A percentile compares a stretch with the other conserved stretches of the same genome.
Evolutionary conservation across 371 early-diverging fungal genomes (phyloP).

Genomic region (Thermomucor indicae-seudaticae): DNA sequence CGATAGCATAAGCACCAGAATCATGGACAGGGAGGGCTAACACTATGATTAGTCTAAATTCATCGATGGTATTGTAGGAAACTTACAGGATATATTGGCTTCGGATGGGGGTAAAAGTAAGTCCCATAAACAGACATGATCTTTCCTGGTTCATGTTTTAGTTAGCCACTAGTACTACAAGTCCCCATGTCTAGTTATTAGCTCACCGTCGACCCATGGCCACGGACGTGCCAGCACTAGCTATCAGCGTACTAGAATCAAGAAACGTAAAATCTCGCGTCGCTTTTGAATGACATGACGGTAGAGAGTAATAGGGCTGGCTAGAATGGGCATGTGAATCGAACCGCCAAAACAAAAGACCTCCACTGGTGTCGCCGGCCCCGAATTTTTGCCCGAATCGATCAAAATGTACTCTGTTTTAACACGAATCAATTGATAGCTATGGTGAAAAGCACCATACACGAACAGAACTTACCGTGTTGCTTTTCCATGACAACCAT

Average conservation of each 20-base stretch:
- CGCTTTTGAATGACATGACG: constrained; percentile 56
- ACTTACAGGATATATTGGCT: constrained; percentile 55
- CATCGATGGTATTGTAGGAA: background rate
- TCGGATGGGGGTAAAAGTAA: constrained; percentile 64
- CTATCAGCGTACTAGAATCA: constrained; percentile 67
- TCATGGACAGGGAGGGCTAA: constrained; percentile 47
- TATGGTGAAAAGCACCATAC: background rate
- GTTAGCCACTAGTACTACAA: constrained; percentile 15
- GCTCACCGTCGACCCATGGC: constrained; percentile 52
- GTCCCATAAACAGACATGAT: constrained; percentile 77
- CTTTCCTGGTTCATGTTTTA: too few species aligned
- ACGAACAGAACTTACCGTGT: constrained; percentile 29
- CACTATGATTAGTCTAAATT: background rate
- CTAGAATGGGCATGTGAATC: constrained; percentile 64
- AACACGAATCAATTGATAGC: background rate
- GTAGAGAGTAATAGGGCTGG: constrained; percentile 55
- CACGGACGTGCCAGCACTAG: constrained; percentile 69
- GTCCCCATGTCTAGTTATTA: background rate
- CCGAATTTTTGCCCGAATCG: constrained; percentile 77
- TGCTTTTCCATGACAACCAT: constrained; percentile 47
- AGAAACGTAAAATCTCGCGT: constrained; percentile 73
- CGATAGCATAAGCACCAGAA: constrained; percentile 64
- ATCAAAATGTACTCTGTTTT: constrained; percentile 56
- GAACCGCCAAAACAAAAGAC: constrained; percentile 68
- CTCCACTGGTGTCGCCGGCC: constrained; percentile 66